phyloP scores from a whole-genome alignment of 2,329 filamentous ascomycete genomes.

The Monilinia polystroma region DNA sequence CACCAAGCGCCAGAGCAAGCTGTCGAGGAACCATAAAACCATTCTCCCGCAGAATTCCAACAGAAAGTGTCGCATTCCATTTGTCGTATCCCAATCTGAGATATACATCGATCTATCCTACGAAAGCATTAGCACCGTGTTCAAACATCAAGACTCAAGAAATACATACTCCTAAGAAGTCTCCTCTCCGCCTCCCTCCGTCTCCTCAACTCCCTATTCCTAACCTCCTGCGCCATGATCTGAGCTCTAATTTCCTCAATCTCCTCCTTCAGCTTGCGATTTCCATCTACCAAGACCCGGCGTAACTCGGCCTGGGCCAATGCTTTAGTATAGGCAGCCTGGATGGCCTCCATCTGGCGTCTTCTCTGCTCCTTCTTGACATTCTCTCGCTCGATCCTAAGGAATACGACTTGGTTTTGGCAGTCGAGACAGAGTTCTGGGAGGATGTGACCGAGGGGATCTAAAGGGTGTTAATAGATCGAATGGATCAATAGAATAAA shows the following conservation, averaged over 20 bases:
- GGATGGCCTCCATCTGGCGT: neutral
- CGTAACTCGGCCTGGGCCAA: neutral
- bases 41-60: neutral
- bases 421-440: neutral
- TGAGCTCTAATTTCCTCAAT: neutral
- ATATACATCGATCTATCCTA: neutral
- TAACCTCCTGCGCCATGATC: neutral
- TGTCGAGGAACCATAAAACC: neutral
- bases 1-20: neutral
- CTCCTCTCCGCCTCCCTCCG: neutral
- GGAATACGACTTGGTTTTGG: neutral
- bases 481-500: neutral
- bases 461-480: neutral
- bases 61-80: neutral
- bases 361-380: too few species aligned
- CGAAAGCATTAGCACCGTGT: neutral
- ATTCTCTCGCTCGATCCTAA: neutral
- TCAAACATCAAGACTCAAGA: neutral
- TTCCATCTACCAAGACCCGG: neutral
- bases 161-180: neutral
- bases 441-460: neutral
- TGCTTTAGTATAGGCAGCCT: neutral
- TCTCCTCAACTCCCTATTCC: neutral
- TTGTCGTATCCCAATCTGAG: neutral
- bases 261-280: neutral